Conservation (phyloP, 2,329 filamentous ascomycete species). For the Huntiella bhutanensis region DNA sequence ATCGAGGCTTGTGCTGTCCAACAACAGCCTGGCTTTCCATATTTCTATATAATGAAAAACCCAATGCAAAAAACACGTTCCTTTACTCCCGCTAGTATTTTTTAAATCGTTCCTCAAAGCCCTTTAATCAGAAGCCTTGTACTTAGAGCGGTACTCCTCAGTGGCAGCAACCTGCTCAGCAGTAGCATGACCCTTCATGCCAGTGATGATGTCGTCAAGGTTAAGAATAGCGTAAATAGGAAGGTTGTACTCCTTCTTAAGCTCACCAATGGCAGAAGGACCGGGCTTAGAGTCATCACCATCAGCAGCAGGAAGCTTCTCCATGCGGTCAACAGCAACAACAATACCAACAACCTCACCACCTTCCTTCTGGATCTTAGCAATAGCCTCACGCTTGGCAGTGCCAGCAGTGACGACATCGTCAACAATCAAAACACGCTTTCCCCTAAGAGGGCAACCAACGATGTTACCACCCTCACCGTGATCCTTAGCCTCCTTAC, state of each 20-base stretch:
- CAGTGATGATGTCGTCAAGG: conserved; percentile 63
- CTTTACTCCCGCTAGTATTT: neutral
- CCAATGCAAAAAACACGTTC: neutral
- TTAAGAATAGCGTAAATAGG: conserved; percentile 71
- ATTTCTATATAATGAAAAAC: too few species aligned
- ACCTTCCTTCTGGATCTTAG: conserved; percentile 71
- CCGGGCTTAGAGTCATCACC: conserved; percentile 49
- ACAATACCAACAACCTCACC: conserved; percentile 74
- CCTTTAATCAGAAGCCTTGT: conserved; percentile 34
- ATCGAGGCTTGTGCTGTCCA: too few species aligned
- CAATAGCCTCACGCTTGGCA: conserved; percentile 79
- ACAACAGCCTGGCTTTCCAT: too few species aligned
- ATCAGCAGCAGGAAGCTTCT: conserved; percentile 51
- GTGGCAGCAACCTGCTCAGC: conserved; percentile 45
- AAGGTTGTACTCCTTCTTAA: conserved; percentile 65
- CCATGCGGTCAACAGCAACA: conserved; percentile 71
- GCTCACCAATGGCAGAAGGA: conserved; percentile 68
- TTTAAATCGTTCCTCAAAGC: neutral
- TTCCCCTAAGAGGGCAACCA: conserved; percentile 65
- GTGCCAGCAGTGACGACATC: conserved; percentile 94
- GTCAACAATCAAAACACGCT: conserved; percentile 78
- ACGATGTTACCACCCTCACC: conserved; percentile 90
- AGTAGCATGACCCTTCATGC: conserved; percentile 41
- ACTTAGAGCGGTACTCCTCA: conserved; percentile 53
- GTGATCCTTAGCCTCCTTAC: conserved; percentile 92